Conservation (phyloP, 169 alveolate genomes). For the Babesia ovis region DNA sequence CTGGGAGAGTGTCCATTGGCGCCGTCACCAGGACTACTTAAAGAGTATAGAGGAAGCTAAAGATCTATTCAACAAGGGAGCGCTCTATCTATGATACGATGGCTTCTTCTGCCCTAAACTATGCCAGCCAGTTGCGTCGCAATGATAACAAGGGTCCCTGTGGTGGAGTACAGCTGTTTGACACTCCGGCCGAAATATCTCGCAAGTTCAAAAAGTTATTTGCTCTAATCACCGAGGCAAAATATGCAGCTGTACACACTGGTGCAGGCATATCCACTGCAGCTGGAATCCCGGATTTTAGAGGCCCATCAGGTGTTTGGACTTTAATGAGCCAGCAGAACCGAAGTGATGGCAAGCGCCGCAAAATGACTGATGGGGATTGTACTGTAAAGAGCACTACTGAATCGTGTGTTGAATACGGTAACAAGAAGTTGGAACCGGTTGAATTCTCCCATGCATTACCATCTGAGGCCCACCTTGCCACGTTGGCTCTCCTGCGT, state of each 20-base stretch:
- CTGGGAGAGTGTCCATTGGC: constrained; percentile 73
- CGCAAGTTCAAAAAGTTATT: constrained; percentile 59
- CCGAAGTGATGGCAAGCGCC: constrained; percentile 33
- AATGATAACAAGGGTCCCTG: constrained; percentile 80
- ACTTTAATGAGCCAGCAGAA: constrained; percentile 64
- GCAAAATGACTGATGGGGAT: constrained; percentile 51
- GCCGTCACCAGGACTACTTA: constrained; percentile 59
- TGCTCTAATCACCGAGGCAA: constrained; percentile 58
- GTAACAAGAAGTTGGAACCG: constrained; percentile 59
- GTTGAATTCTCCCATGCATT: constrained; percentile 80
- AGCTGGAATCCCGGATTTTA: constrained; percentile 78
- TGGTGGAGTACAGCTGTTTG: constrained; percentile 73
- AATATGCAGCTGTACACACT: constrained; percentile 72
- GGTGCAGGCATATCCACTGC: constrained; percentile 84
- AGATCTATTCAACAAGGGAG: constrained; percentile 5
- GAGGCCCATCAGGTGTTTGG: constrained; percentile 83
- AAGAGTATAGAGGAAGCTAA: constrained; percentile 9
- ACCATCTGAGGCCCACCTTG: constrained; percentile 81
- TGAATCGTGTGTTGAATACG: constrained; percentile 64
- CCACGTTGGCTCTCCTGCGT: constrained; percentile 70
- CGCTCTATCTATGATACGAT: constrained; percentile 27
- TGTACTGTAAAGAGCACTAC: constrained; percentile 36
- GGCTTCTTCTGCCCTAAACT: constrained; percentile 56
- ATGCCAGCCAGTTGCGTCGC: constrained; percentile 71
- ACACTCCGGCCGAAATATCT: constrained; percentile 67